Evolutionary conservation across 139 green algal species (phyloP), one percentile per base, ranked within the genome.

Genomic region (Coelastrella sp.): DNA sequence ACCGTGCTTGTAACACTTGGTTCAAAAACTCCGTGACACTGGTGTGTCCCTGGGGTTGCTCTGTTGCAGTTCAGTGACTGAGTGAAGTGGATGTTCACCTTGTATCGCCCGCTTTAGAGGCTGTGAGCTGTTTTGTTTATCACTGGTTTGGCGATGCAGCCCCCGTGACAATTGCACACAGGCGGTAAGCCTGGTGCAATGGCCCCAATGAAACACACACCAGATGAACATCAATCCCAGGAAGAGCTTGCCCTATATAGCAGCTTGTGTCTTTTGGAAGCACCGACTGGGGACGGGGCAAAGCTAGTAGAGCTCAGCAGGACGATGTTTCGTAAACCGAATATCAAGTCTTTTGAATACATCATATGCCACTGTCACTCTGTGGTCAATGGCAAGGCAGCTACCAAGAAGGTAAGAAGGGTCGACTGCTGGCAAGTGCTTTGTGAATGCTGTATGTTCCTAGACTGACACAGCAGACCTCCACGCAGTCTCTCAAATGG

Each of bases 291-390:
- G 4, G 47, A 86, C 3, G 88, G 83, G 47, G 71, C 83, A 0
- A 90, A 88, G 60, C 82, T 81, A 4, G 19, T 94, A 6, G 92
- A 93, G 0, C 68, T 95, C 10, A 83, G n/a, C 17, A 78, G 58
- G 11, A 89, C 59, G 0, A 84, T 85, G 47, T 95, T 95, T 17
- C 79, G 93, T 3, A 92, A 91, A 13, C 92, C 78, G 4, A 94
- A 94, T 80, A 68, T 87, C 71, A 93, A 93, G 32, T 87, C 76
- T 4, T 80, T 95, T 54, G 93, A 95, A 76, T 64, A 92, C 23
- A 88, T 94, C 8, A 68, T 95, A 4, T 92, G 86, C 59, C 80
- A 89, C 3, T 73, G 90, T 2, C 93, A 93, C 68, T 65, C 4
- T 20, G 54, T 85, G 5, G 87, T 94, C 7, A 80, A 90, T 13